These are phyloP conservation scores for Schizophyllum commune DNA, from an alignment of 1,284 basidiomycete species.

Conservation along the genomic window DNA sequence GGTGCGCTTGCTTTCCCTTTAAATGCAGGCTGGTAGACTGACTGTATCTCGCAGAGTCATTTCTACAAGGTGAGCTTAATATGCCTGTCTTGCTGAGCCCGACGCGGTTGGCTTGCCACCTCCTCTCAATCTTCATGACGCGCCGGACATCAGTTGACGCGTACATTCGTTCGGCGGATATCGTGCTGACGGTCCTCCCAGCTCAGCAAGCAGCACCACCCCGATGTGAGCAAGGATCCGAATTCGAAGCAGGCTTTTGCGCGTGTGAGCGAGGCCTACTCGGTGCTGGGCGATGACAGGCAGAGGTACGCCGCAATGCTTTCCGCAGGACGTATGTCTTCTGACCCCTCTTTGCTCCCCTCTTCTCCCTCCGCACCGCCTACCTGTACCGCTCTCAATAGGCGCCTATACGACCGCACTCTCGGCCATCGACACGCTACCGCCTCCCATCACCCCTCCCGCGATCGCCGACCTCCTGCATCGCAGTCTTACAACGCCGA, in stretches of 20 bases:
- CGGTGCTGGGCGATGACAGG: slow-evolving; percentile 30
- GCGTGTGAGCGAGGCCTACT: slow-evolving; percentile 34
- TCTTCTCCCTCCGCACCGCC: not conserved
- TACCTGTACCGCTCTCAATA: not conserved
- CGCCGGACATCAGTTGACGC: too few relatives aligned
- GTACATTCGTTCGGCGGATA: not conserved
- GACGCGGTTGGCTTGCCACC: not conserved
- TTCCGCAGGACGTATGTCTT: not conserved
- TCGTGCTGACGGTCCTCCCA: slow-evolving; percentile 10
- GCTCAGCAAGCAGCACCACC: slow-evolving; percentile 39
- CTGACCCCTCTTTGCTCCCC: not conserved
- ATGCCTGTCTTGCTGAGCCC: not conserved
- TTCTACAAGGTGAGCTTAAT: slow-evolving; percentile 31
- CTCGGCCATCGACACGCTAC: slow-evolving; percentile 18
- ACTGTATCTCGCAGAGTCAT: slow-evolving; percentile 25
- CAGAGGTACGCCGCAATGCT: not conserved
- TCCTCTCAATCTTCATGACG: too few relatives aligned
- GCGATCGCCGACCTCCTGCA: not conserved
- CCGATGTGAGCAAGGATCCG: slow-evolving; percentile 36
- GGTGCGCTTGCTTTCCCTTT: slow-evolving; percentile 16
- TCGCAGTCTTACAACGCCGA: not conserved
- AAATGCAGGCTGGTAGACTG: not conserved
- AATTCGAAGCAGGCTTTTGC: slow-evolving; percentile 28
- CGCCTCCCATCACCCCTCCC: slow-evolving; percentile 14
- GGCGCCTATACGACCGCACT: slow-evolving; percentile 31